Evolutionary conservation across 2,329 filamentous ascomycete species (phyloP).

Genomic region (Colletotrichum plurivorum): DNA sequence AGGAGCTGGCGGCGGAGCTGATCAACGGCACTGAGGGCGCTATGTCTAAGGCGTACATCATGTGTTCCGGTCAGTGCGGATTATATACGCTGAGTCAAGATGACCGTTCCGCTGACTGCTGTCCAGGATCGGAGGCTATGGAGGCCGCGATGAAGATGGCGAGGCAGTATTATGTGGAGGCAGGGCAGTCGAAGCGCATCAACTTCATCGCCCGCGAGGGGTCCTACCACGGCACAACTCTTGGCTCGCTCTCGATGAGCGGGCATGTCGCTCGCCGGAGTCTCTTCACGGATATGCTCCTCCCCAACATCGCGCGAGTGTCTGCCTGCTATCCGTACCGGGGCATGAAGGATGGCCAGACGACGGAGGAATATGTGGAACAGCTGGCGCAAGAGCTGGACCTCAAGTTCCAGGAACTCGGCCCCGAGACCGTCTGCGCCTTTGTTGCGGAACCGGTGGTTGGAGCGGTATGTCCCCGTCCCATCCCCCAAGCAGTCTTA

Average conservation of each 20-base stretch:
- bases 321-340: conserved; percentile 78
- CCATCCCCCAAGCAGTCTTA: not conserved
- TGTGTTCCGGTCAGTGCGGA: conserved; percentile 41
- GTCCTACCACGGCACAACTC: conserved; percentile 81
- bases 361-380: conserved; percentile 63
- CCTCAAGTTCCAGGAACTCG: conserved; percentile 73
- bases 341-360: conserved; percentile 65
- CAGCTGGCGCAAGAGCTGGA: conserved; percentile 77
- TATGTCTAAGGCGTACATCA: conserved; percentile 56
- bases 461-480: conserved; percentile 70
- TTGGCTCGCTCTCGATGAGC: conserved; percentile 76
- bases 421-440: conserved; percentile 76
- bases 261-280: conserved; percentile 73
- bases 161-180: conserved; percentile 62
- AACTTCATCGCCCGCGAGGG: conserved; percentile 77
- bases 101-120: not conserved
- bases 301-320: conserved; percentile 70
- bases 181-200: conserved; percentile 64
- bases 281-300: conserved; percentile 74
- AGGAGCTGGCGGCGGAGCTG: conserved; percentile 52
- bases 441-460: conserved; percentile 76
- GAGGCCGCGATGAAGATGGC: conserved; percentile 66
- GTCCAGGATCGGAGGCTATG: conserved; percentile 63
- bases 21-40: conserved; percentile 53
- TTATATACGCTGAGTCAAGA: not conserved